Percentiles rank a stretch among this genome's conserved stretches.
Conservation (phyloP, 1,284 basidiomycete genomes). For the Cerrena zonata region DNA sequence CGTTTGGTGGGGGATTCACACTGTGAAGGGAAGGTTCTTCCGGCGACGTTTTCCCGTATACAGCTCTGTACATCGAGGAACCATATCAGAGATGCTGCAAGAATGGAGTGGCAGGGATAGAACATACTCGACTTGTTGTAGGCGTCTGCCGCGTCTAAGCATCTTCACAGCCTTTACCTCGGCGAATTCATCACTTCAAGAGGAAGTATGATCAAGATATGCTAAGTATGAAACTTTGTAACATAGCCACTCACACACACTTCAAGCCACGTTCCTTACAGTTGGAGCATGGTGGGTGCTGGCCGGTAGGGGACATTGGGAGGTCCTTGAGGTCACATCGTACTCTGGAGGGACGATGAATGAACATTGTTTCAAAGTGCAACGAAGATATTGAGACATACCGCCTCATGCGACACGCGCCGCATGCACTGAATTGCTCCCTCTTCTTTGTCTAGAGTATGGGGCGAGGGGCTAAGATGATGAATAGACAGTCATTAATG, state of each 20-base stretch:
- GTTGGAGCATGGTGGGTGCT: conserved; percentile 71
- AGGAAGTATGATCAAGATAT: neutral
- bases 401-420: conserved; percentile 84
- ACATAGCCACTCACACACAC: conserved; percentile 61
- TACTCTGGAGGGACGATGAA: conserved; percentile 46
- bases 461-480: conserved; percentile 1
- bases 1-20: conserved; percentile 31
- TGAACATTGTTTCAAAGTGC: neutral
- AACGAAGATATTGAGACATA: conserved; percentile 22
- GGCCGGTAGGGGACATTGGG: conserved; percentile 40
- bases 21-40: conserved; percentile 42
- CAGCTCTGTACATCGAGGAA: conserved; percentile 26
- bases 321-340: conserved; percentile 78
- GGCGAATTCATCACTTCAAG: conserved; percentile 75
- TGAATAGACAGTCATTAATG: neutral
- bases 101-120: conserved; percentile 1
- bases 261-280: conserved; percentile 80
- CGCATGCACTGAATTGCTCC: conserved; percentile 53
- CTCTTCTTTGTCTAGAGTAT: conserved; percentile 15
- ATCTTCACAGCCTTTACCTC: conserved; percentile 83
- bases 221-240: neutral
- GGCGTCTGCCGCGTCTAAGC: conserved; percentile 72
- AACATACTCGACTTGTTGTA: conserved; percentile 70
- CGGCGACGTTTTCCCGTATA: conserved; percentile 35
- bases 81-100: neutral